Evolutionary conservation across 1,284 basidiomycete species (phyloP).

Genomic region (Pisolithus thermaeus): DNA sequence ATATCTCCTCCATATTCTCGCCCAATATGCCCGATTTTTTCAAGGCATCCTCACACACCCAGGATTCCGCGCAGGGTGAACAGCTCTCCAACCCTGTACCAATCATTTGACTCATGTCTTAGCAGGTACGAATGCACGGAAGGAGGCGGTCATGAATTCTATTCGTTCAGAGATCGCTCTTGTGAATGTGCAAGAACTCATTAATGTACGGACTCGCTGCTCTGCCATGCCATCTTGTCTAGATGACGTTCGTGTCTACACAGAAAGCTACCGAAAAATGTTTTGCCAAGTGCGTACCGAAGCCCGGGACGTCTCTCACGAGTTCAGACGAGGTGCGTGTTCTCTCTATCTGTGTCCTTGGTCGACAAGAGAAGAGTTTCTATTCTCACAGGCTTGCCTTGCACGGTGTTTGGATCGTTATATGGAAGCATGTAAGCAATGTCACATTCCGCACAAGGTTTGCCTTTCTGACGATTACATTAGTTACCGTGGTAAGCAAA

Average conservation of each 20-base stretch:
- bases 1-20: conserved; percentile 2
- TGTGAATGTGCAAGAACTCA: conserved; percentile 75
- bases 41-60: conserved; percentile 28
- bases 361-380: background rate
- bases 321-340: conserved; percentile 62
- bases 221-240: background rate
- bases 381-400: conserved; percentile 55
- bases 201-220: conserved; percentile 45
- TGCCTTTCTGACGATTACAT: conserved; percentile 2
- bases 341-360: background rate
- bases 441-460: background rate
- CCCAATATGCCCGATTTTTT: conserved; percentile 47
- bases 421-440: conserved; percentile 74
- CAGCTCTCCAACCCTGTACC: background rate
- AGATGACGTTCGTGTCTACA: background rate
- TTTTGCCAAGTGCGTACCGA: conserved; percentile 73
- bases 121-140: conserved; percentile 53
- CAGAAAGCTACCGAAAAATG: conserved; percentile 78
- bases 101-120: background rate
- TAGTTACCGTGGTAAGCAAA: conserved; percentile 71
- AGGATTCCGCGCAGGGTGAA: conserved; percentile 29
- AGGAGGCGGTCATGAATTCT: conserved; percentile 66
- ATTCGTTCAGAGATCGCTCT: conserved; percentile 69
- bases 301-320: conserved; percentile 65
- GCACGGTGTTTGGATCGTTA: conserved; percentile 74